Percentiles rank a stretch among this genome's conserved stretches.
Conservation (phyloP, 2,329 filamentous ascomycete genomes). For the Neonectria punicea region DNA sequence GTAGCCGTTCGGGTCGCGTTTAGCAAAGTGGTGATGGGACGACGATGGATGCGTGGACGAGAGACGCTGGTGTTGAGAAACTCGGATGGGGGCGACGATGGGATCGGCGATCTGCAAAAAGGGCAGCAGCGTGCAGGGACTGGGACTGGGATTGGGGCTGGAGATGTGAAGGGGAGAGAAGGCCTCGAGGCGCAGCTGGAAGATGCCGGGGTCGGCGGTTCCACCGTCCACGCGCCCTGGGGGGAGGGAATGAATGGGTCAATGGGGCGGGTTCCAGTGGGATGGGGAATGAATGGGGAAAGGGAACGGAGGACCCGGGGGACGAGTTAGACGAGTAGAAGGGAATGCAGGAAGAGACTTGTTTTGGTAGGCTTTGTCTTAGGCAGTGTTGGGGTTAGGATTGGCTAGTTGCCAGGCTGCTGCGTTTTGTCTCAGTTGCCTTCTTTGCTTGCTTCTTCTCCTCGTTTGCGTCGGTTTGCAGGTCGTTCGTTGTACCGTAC, state of each 20-base stretch:
- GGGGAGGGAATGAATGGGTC: constrained; percentile 1
- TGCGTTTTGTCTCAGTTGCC: constrained; percentile 1
- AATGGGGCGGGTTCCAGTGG: neutral
- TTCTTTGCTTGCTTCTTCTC: neutral
- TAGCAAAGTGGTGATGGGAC: neutral
- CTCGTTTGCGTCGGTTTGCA: neutral
- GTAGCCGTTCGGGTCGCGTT: constrained; percentile 3
- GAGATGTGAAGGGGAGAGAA: constrained; percentile 5
- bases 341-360: neutral
- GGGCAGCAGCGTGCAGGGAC: constrained; percentile 13
- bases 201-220: constrained; percentile 17
- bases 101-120: constrained; percentile 24
- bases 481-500: too few relatives aligned
- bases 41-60: neutral
- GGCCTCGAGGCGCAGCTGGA: constrained; percentile 5
- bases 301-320: neutral
- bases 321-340: too few relatives aligned
- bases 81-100: constrained; percentile 9
- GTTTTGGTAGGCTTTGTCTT: neutral
- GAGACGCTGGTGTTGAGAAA: constrained; percentile 11
- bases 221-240: constrained; percentile 2
- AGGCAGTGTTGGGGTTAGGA: too few relatives aligned
- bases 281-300: neutral
- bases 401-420: neutral
- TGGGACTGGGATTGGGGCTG: too few relatives aligned